Conservation (phyloP, 2,329 filamentous ascomycete species). For the Beauveria brongniartii region DNA sequence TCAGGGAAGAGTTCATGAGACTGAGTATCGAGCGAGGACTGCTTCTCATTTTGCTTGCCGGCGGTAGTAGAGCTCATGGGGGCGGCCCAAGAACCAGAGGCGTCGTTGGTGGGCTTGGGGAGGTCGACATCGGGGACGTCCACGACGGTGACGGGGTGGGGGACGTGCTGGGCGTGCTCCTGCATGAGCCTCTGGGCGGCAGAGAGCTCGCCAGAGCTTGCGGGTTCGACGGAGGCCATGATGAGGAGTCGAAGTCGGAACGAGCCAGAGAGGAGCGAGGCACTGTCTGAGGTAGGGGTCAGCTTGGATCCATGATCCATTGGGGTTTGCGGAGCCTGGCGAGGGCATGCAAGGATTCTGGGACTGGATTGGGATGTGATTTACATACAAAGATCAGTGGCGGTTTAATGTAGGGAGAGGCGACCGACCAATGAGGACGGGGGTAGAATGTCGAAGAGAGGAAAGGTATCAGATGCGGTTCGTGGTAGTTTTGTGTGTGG, state of each 20-base stretch:
- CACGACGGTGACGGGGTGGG: conserved; percentile 63
- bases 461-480: conserved; percentile 5
- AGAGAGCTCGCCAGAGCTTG: conserved; percentile 35
- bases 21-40: conserved; percentile 60
- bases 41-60: conserved; percentile 57
- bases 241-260: conserved; percentile 16
- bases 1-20: conserved; percentile 93
- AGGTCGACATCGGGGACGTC: conserved; percentile 76
- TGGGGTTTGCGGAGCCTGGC: neutral
- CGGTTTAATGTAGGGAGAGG: neutral
- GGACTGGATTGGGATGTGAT: neutral
- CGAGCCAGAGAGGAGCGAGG: neutral
- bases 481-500: neutral
- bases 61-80: conserved; percentile 54
- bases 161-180: conserved; percentile 44
- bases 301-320: neutral
- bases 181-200: conserved; percentile 56
- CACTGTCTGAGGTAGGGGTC: neutral
- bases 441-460: neutral
- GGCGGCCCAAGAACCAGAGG: conserved; percentile 38
- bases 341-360: neutral
- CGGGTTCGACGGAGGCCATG: conserved; percentile 33
- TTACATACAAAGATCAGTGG: neutral
- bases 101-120: conserved; percentile 40
- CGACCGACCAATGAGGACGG: neutral